A percentile compares a stretch with the other conserved stretches of the same genome.
Evolutionary conservation across 345 rosid species (phyloP).

Genomic region (thale cress (Arabidopsis thaliana)): DNA sequence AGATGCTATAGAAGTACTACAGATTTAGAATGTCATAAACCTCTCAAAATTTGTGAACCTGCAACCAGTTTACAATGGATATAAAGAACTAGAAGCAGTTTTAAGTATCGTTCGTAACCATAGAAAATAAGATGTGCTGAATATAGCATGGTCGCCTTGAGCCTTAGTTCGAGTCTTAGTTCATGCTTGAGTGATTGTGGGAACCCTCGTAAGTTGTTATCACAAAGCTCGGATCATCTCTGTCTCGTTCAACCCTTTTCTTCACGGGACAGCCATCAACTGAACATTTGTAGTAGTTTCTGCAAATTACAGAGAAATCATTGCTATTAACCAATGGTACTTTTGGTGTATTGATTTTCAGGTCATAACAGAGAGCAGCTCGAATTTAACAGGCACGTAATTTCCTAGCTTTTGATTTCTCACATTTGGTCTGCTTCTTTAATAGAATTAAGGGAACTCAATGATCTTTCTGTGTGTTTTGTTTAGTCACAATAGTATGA

Average conservation of each 20-base stretch:
- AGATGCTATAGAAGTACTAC: slow-evolving; percentile 18
- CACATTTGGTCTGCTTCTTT: slow-evolving; percentile 16
- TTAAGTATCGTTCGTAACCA: slow-evolving; percentile 8
- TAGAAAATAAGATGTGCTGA: slow-evolving; percentile 16
- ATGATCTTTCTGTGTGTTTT: not conserved
- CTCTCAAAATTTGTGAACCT: slow-evolving; percentile 20
- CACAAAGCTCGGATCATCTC: slow-evolving; percentile 70
- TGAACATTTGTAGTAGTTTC: slow-evolving; percentile 88
- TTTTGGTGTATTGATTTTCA: slow-evolving; percentile 20
- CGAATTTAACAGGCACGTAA: not conserved
- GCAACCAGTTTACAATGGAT: slow-evolving; percentile 17
- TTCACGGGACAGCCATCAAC: slow-evolving; percentile 80
- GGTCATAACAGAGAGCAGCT: not conserved
- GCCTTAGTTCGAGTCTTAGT: slow-evolving; percentile 2
- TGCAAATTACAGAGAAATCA: slow-evolving; percentile 40
- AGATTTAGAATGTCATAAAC: slow-evolving; percentile 14
- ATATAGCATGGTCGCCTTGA: slow-evolving; percentile 10
- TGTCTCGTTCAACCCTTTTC: slow-evolving; percentile 91
- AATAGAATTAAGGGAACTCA: not conserved
- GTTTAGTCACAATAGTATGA: not conserved
- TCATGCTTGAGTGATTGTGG: slow-evolving; percentile 63
- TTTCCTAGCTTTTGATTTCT: slow-evolving; percentile 10
- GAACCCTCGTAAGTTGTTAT: slow-evolving; percentile 84
- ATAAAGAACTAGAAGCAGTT: slow-evolving; percentile 17
- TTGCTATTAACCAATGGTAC: not conserved